phyloP scores from a whole-genome alignment of 2,329 filamentous ascomycete species.

The Colletotrichum acutatum region DNA sequence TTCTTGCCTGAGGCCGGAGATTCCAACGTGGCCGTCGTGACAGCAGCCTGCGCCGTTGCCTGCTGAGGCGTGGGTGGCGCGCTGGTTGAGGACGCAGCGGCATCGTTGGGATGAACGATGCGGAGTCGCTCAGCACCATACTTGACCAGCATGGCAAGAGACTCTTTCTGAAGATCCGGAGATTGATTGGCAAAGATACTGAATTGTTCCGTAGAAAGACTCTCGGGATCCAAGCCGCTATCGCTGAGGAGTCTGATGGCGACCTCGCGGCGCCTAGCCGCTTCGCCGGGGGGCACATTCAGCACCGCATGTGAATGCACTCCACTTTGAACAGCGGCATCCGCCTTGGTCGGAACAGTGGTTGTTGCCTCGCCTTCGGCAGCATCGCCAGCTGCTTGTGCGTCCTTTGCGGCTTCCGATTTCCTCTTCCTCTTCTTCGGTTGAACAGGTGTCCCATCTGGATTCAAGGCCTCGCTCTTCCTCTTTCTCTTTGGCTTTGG shows the following conservation, averaged over 20 bases:
- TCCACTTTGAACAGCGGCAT: constrained; percentile 33
- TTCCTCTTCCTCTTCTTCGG: constrained; percentile 18
- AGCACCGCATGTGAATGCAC: constrained; percentile 34
- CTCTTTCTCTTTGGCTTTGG: constrained; percentile 41
- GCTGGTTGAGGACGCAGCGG: constrained; percentile 41
- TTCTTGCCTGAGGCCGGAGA: constrained; percentile 28
- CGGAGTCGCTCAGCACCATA: constrained; percentile 68
- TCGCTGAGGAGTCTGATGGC: constrained; percentile 59
- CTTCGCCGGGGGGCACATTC: constrained; percentile 55
- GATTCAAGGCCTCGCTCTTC: constrained; percentile 37
- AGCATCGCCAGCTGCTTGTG: constrained; percentile 7
- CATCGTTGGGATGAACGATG: constrained; percentile 63
- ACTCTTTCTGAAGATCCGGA: constrained; percentile 64
- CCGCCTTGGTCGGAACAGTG: constrained; percentile 23
- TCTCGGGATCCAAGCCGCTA: constrained; percentile 61
- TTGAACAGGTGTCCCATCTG: constrained; percentile 10
- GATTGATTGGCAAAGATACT: constrained; percentile 70
- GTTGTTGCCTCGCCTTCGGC: background rate
- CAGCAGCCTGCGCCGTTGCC: constrained; percentile 26
- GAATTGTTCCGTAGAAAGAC: constrained; percentile 66
- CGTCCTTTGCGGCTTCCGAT: constrained; percentile 10
- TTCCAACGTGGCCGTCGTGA: constrained; percentile 25
- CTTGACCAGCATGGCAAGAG: constrained; percentile 65
- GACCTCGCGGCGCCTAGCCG: constrained; percentile 59
- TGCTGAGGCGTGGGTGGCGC: constrained; percentile 40